Percentiles rank a stretch among this genome's conserved stretches.
Evolutionary conservation across 2,329 filamentous ascomycete genomes (phyloP).

Genomic region (Botrytis medusae): DNA sequence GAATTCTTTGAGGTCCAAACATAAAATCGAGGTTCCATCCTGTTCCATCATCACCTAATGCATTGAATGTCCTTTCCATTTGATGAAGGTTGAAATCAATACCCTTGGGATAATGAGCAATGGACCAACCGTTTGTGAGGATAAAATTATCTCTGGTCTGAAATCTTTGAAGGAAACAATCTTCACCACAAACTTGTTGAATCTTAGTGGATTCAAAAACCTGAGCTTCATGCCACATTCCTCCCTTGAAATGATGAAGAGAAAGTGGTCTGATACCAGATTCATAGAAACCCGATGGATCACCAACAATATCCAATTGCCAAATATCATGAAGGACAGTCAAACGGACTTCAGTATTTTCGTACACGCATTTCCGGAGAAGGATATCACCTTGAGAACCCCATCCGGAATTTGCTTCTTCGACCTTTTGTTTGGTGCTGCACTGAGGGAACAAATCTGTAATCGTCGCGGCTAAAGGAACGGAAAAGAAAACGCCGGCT

Average conservation of each 20-base stretch:
- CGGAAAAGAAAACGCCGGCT: conserved; percentile 39
- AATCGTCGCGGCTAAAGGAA: conserved; percentile 48
- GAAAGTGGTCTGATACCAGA: conserved; percentile 35
- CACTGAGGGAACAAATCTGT: conserved; percentile 48
- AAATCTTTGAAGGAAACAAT: conserved; percentile 39
- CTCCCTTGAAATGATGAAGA: conserved; percentile 44
- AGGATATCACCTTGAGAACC: conserved; percentile 46
- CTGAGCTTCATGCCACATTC: conserved; percentile 50
- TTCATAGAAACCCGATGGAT: conserved; percentile 39
- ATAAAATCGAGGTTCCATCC: conserved; percentile 47
- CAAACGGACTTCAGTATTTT: conserved; percentile 38
- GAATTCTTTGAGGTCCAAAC: conserved; percentile 51
- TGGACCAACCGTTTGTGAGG: conserved; percentile 37
- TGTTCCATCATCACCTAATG: conserved; percentile 34
- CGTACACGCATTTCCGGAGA: conserved; percentile 38
- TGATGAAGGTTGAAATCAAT: conserved; percentile 38
- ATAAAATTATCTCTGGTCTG: conserved; percentile 37
- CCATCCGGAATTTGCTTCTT: conserved; percentile 57
- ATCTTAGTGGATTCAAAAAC: conserved; percentile 35
- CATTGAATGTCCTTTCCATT: conserved; percentile 37
- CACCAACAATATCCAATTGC: conserved; percentile 38
- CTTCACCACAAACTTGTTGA: conserved; percentile 38
- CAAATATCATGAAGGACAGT: conserved; percentile 37
- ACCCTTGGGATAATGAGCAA: conserved; percentile 37
- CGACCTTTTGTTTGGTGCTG: conserved; percentile 51